Conservation (phyloP, 805 yeast species). For the Kuraishia cidri region DNA sequence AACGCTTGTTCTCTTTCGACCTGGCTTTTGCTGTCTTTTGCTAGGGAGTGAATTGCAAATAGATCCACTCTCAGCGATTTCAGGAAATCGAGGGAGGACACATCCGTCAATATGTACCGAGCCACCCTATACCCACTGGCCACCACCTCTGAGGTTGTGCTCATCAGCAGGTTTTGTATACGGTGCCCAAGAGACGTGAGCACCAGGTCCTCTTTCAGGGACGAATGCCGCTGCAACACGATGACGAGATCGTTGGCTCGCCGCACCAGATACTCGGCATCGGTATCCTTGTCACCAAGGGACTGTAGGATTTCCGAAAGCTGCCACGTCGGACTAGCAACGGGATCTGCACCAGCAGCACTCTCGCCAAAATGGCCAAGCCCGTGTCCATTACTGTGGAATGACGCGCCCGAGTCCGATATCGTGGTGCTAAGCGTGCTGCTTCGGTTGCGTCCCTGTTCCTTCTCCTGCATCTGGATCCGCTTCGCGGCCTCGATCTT, state of each 20-base stretch:
- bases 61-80: conserved; percentile 49
- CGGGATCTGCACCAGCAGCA: too few relatives aligned
- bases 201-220: conserved; percentile 55
- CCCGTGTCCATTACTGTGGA: too few relatives aligned
- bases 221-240: conserved; percentile 47
- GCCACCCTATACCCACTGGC: conserved; percentile 73
- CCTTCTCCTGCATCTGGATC: neutral
- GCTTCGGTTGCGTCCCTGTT: neutral
- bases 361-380: too few relatives aligned
- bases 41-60: conserved; percentile 54
- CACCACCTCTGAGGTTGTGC: conserved; percentile 49
- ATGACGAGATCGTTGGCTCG: conserved; percentile 60
- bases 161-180: conserved; percentile 49
- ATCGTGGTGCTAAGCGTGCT: neutral
- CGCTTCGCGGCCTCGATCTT: conserved; percentile 2
- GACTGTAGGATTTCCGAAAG: conserved; percentile 54
- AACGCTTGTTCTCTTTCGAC: conserved; percentile 74
- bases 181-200: conserved; percentile 46
- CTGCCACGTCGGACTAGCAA: conserved; percentile 46
- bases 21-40: conserved; percentile 34
- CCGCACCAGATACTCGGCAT: conserved; percentile 39
- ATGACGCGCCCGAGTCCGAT: too few relatives aligned
- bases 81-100: conserved; percentile 44
- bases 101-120: conserved; percentile 50
- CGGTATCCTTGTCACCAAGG: conserved; percentile 41